phyloP scores from a whole-genome alignment of 352 stramenopile genomes.

The Pythium sp. region DNA sequence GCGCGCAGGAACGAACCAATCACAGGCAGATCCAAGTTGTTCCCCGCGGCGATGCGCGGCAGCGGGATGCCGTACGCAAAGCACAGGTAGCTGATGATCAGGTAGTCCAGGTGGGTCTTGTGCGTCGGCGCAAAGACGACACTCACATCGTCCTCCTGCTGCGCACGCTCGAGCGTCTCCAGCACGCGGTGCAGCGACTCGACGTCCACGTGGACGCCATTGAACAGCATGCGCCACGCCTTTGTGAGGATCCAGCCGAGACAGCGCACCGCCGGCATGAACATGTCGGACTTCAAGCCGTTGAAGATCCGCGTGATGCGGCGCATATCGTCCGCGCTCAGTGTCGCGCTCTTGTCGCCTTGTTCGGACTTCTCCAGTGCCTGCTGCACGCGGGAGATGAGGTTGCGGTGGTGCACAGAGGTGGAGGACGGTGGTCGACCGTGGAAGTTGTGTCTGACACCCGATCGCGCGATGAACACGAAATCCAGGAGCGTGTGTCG shows the following conservation, averaged over 20 bases:
- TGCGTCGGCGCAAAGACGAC: constrained; percentile 87
- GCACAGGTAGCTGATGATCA: constrained; percentile 89
- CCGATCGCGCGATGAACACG: constrained; percentile 60
- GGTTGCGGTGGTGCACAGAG: constrained; percentile 37
- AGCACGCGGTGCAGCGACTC: constrained; percentile 60
- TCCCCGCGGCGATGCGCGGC: constrained; percentile 81
- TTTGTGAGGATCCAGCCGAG: constrained; percentile 81
- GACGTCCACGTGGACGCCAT: constrained; percentile 68
- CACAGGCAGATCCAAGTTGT: constrained; percentile 85
- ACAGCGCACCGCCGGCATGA: constrained; percentile 65
- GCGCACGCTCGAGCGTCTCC: constrained; percentile 34
- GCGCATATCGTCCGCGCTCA: constrained; percentile 24
- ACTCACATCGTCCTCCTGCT: constrained; percentile 40
- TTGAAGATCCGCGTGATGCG: constrained; percentile 61
- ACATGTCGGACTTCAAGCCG: constrained; percentile 70
- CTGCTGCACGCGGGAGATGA: constrained; percentile 35
- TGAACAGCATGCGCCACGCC: constrained; percentile 72
- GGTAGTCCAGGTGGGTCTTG: constrained; percentile 88
- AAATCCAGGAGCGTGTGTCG: constrained; percentile 61
- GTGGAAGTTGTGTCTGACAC: constrained; percentile 48
- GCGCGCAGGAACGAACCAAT: constrained; percentile 79
- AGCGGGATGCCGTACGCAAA: constrained; percentile 86
- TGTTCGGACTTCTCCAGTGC: background rate
- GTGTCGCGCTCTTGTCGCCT: constrained; percentile 1
- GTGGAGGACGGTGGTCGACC: constrained; percentile 39